Percentiles rank a stretch among this genome's conserved stretches.
These are phyloP conservation scores for Rhizophagus clarus DNA, from an alignment of 192 early-diverging fungal species.

Conservation along the genomic window DNA sequence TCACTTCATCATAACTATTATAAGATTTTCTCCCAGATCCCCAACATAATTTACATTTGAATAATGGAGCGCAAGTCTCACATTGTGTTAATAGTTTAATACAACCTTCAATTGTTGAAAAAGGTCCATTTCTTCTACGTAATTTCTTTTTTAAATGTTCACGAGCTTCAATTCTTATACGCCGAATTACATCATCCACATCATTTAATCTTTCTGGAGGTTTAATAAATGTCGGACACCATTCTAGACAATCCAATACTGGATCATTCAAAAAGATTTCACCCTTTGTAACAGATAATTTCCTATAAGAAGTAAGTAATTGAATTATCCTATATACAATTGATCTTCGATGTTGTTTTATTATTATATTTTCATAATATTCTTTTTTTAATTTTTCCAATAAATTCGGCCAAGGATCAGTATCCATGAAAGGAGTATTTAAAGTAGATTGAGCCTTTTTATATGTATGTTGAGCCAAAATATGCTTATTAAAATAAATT, in stretches of 20 bases:
- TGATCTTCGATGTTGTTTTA: background rate
- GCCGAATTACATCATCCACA: background rate
- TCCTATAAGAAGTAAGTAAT: background rate
- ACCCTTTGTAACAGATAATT: background rate
- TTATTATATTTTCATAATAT: background rate
- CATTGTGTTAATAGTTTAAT: background rate
- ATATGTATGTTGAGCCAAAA: background rate
- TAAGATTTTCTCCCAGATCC: background rate
- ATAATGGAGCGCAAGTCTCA: background rate
- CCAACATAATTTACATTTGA: background rate
- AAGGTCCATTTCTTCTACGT: background rate
- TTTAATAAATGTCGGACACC: background rate
- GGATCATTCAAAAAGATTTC: background rate
- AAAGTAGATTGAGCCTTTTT: background rate
- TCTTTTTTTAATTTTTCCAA: background rate
- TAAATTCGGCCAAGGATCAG: conserved; percentile 11
- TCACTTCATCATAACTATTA: background rate
- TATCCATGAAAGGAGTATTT: background rate
- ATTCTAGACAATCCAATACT: background rate
- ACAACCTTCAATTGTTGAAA: background rate
- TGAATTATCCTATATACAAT: background rate
- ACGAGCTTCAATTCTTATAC: background rate
- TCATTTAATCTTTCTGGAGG: background rate
- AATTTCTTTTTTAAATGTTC: background rate
- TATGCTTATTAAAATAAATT: background rate